phyloP scores from a whole-genome alignment of 177 flowering plant genomes.

The Vitis hybrid region DNA sequence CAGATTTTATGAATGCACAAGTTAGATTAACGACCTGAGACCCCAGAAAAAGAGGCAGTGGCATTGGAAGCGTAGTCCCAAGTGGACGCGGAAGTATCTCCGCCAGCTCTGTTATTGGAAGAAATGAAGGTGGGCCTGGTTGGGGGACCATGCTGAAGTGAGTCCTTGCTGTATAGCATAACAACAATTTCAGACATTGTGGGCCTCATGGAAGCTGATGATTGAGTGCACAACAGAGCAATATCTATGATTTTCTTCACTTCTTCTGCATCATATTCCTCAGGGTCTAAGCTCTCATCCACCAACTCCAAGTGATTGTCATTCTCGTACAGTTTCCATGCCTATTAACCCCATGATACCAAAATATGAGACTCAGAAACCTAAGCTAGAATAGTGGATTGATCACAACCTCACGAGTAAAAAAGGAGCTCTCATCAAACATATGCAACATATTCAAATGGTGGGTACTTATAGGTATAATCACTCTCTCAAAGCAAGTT shows the following conservation, averaged over 20 bases:
- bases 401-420: too few relatives aligned
- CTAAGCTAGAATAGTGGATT: background rate
- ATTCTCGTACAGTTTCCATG: conserved; percentile 43
- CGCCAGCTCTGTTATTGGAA: too few relatives aligned
- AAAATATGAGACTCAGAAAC: background rate
- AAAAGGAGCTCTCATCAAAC: too few relatives aligned
- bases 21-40: too few relatives aligned
- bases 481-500: too few relatives aligned
- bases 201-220: conserved; percentile 33
- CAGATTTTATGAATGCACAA: too few relatives aligned
- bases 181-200: conserved; percentile 47
- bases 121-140: conserved; percentile 21
- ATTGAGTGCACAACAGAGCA: conserved; percentile 42
- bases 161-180: conserved; percentile 17
- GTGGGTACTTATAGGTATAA: too few relatives aligned
- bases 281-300: conserved; percentile 32
- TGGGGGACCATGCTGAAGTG: conserved; percentile 2
- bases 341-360: conserved; percentile 17
- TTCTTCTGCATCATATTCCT: conserved; percentile 28
- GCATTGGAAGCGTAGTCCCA: too few relatives aligned
- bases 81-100: too few relatives aligned
- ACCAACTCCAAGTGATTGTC: conserved; percentile 28
- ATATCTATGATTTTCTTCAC: conserved; percentile 36
- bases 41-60: too few relatives aligned
- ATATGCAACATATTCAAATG: too few relatives aligned